Conservation (phyloP, 2,329 filamentous ascomycete species). For the Fusarium coicis region DNA sequence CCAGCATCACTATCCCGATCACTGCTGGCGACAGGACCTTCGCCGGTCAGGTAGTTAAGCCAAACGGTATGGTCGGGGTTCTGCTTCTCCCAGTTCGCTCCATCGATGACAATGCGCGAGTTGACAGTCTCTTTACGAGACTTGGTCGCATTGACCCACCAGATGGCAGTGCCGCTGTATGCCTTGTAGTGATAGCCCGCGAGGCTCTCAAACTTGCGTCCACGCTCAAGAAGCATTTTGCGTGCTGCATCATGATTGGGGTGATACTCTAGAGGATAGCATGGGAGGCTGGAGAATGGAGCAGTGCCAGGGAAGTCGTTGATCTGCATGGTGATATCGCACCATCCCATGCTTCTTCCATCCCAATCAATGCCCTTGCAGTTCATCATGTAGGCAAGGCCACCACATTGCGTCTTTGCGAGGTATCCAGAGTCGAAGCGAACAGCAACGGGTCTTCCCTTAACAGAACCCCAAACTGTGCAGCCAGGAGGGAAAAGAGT, state of each 20-base stretch:
- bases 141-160: conserved; percentile 38
- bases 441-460: conserved; percentile 54
- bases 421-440: conserved; percentile 53
- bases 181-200: conserved; percentile 60
- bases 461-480: conserved; percentile 52
- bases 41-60: conserved; percentile 13
- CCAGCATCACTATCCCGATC: background rate
- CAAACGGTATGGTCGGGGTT: conserved; percentile 44
- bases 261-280: conserved; percentile 59
- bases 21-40: background rate
- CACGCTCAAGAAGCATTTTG: conserved; percentile 52
- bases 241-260: conserved; percentile 51
- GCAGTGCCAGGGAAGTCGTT: conserved; percentile 56
- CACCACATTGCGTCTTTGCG: conserved; percentile 51
- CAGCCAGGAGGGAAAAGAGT: conserved; percentile 63
- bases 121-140: conserved; percentile 44
- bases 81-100: conserved; percentile 46
- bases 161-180: conserved; percentile 54
- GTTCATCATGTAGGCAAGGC: conserved; percentile 52
- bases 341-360: conserved; percentile 59
- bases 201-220: conserved; percentile 57
- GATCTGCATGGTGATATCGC: conserved; percentile 50
- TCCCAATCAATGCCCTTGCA: conserved; percentile 60
- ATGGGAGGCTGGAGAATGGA: conserved; percentile 55
- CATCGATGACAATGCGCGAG: conserved; percentile 48